Base-by-base conservation (phyloP, 345 rosid species). In the Gossypium australe region DNA sequence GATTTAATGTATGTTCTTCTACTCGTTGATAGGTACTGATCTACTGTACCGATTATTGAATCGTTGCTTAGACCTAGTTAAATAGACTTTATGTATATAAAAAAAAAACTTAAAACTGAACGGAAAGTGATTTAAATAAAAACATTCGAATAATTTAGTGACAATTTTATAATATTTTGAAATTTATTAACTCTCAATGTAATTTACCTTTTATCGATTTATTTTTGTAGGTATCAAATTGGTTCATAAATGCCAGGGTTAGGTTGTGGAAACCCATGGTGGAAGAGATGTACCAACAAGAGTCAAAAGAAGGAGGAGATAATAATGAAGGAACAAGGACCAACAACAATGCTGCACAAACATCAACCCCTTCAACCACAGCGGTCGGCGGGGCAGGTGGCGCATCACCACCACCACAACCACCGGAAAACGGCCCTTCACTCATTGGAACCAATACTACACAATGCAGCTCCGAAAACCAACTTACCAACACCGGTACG, bases 211-310 rank as follows among this genome's bases (percentile, higher is more conserved):
- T 34, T 34, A 34, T 34, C 41, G 7, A 34, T 24, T 24, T 13
- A 11, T 25, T 59, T 60, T 63, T 77, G 24, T 85, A 95, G 99
- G 99, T 95, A 3, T 91, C 99, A 67, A 95, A 93, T 80, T 93
- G 98, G 98, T 94, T 94, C 88, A 94, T 94, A 24, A 94, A 94
- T 79, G 98, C 98, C 47, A 94, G 99, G 88, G 98, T 95, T 56
- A 85, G 99, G 64, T 80, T 95, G 85, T 95, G 99, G 99, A 95
- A 95, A 81, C 99, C 99, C 70, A 93, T 95, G 99, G 97, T 95
- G 38, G 99, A 95, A 80, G 99, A 95, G 57, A 95, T 95, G 98
- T 95, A 95, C 82, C 97, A 93, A 67, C 93, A 91, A 83, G 98
- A 95, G 72, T 34, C 85, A 56, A 95, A 86, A 77, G 95, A 91